These are phyloP conservation scores for Penicillium digitatum DNA, from an alignment of 2,329 filamentous ascomycete genomes.

Conservation along the genomic window DNA sequence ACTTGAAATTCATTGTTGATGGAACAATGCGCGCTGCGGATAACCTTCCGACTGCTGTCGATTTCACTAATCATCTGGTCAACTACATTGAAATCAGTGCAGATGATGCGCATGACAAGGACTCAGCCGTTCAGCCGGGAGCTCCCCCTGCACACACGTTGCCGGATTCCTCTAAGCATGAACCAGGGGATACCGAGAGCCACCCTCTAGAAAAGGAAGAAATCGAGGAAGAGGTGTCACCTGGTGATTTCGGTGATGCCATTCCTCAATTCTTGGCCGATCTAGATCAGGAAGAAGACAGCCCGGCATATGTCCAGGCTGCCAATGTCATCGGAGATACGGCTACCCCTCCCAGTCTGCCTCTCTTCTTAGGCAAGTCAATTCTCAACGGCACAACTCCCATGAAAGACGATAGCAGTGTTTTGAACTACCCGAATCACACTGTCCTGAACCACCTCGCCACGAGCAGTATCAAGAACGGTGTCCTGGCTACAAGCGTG, in stretches of 20 bases:
- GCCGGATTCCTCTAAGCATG: conserved; percentile 39
- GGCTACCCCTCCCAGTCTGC: conserved; percentile 78
- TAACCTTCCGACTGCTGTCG: conserved; percentile 86
- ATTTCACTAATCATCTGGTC: conserved; percentile 95
- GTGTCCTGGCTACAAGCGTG: conserved; percentile 88
- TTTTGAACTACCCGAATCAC: conserved; percentile 94
- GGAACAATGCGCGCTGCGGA: conserved; percentile 87
- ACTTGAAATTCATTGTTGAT: conserved; percentile 94
- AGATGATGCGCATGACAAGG: conserved; percentile 56
- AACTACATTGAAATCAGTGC: conserved; percentile 95
- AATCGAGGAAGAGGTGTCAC: conserved; percentile 54
- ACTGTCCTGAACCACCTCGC: conserved; percentile 94
- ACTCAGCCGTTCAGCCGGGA: conserved; percentile 36
- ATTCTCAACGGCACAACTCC: conserved; percentile 87
- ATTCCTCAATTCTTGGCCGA: conserved; percentile 84
- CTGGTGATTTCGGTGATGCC: conserved; percentile 62
- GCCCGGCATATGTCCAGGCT: conserved; percentile 67
- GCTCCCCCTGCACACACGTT: conserved; percentile 45
- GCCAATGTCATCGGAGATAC: conserved; percentile 71
- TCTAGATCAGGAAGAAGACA: conserved; percentile 77
- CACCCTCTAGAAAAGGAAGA: conserved; percentile 36
- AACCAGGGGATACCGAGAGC: conserved; percentile 29
- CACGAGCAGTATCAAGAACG: conserved; percentile 96
- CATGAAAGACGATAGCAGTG: conserved; percentile 97
- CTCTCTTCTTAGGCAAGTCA: conserved; percentile 87